Conservation (phyloP, 1,139 yeast genomes). For the Geotrichum siamense region DNA sequence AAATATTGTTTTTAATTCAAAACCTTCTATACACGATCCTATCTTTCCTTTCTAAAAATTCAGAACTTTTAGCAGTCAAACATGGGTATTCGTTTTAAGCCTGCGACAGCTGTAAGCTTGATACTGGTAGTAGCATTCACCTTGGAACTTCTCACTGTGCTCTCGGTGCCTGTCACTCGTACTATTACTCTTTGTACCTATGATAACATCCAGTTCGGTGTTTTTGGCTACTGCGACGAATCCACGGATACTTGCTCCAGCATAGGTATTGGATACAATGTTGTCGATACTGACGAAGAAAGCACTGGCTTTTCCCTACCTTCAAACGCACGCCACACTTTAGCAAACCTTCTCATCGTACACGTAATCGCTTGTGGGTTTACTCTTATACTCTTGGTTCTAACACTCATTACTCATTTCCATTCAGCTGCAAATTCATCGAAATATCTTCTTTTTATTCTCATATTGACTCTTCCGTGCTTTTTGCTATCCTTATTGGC, state of each 20-base stretch:
- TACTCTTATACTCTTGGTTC: constrained; percentile 45
- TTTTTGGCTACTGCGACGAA: constrained; percentile 68
- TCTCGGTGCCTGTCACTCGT: constrained; percentile 59
- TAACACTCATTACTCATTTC: constrained; percentile 38
- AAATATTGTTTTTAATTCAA: too few relatives aligned
- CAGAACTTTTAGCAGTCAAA: too few relatives aligned
- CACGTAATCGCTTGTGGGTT: constrained; percentile 81
- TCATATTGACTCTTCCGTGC: constrained; percentile 42
- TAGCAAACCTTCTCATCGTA: constrained; percentile 65
- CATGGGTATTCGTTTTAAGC: constrained; percentile 34
- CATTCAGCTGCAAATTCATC: constrained; percentile 37
- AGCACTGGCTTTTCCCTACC: constrained; percentile 50
- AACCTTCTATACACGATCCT: too few relatives aligned
- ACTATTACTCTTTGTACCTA: constrained; percentile 45
- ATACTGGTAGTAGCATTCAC: constrained; percentile 45
- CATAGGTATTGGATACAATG: constrained; percentile 45
- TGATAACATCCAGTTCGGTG: constrained; percentile 61
- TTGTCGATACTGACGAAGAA: constrained; percentile 29
- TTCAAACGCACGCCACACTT: constrained; percentile 52
- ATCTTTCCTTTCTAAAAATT: too few relatives aligned
- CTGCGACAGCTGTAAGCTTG: constrained; percentile 38
- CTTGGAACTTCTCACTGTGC: constrained; percentile 47
- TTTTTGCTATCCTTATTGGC: constrained; percentile 45
- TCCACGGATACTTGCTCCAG: constrained; percentile 43
- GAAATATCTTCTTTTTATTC: constrained; percentile 34